Percentiles rank a stretch among this genome's conserved stretches.
phyloP scores from a whole-genome alignment of 202 grass and related monocot species.

The Bolboschoenoplectus hybrid region DNA sequence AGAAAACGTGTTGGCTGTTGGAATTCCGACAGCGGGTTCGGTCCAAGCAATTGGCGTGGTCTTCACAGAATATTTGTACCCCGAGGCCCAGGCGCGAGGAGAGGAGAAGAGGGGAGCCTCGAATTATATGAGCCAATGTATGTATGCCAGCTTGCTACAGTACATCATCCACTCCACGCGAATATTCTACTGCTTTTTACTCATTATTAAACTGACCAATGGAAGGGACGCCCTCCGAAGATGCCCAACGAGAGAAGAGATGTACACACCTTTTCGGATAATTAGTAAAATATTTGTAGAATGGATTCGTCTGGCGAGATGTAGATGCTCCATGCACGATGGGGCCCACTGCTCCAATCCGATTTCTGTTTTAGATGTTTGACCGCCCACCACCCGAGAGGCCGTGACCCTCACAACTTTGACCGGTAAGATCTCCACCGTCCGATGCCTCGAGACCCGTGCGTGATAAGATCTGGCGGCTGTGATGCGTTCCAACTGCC shows the following conservation, averaged over 20 bases:
- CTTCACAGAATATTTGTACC: slow-evolving; percentile 56
- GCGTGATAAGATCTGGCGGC: slow-evolving; percentile 8
- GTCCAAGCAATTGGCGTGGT: slow-evolving; percentile 51
- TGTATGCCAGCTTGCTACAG: slow-evolving; percentile 26
- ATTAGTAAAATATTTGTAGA: background rate
- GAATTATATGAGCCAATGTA: slow-evolving; percentile 6
- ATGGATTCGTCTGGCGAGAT: background rate
- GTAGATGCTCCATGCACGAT: background rate
- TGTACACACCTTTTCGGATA: background rate
- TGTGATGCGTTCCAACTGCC: slow-evolving; percentile 40
- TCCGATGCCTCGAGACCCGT: slow-evolving; percentile 35
- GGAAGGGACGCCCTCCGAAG: background rate
- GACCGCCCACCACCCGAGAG: slow-evolving; percentile 41
- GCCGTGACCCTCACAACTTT: background rate
- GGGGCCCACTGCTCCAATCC: slow-evolving; percentile 38
- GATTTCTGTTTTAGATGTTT: slow-evolving; percentile 35
- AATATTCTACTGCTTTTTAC: slow-evolving; percentile 22
- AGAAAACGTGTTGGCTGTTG: background rate
- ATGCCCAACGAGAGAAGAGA: background rate
- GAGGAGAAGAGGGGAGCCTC: background rate
- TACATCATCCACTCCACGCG: background rate
- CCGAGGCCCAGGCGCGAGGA: slow-evolving; percentile 38
- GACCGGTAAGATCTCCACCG: slow-evolving; percentile 38
- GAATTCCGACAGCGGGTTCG: background rate
- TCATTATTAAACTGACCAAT: background rate